These are phyloP conservation scores for Kurtzmaniella natalensis DNA, from an alignment of 1,139 yeast species.

Conservation along the genomic window DNA sequence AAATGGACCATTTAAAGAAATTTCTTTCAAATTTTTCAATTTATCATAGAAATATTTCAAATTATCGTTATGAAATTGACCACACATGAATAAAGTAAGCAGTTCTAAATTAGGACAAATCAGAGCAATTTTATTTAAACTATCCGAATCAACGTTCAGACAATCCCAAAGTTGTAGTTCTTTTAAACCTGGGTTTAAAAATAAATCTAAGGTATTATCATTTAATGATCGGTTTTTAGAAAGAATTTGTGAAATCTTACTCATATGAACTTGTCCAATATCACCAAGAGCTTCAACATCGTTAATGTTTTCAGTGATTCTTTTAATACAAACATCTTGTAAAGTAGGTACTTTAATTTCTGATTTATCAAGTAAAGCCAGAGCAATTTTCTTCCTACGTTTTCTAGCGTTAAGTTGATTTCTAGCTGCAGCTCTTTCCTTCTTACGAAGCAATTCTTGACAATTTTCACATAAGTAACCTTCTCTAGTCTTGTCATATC, in stretches of 20 bases:
- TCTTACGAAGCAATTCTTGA: conserved; percentile 39
- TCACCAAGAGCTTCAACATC: conserved; percentile 78
- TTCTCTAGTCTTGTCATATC: conserved; percentile 41
- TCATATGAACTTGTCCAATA: conserved; percentile 62
- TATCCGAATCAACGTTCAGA: conserved; percentile 65
- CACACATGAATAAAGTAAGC: conserved; percentile 84
- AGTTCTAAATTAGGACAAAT: conserved; percentile 70
- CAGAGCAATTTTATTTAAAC: conserved; percentile 68
- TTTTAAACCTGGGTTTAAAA: conserved; percentile 56
- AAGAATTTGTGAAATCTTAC: conserved; percentile 67
- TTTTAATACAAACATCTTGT: conserved; percentile 75
- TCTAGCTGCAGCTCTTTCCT: conserved; percentile 43
- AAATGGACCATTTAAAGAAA: conserved; percentile 83
- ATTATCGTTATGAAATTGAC: conserved; percentile 79
- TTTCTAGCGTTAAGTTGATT: conserved; percentile 63
- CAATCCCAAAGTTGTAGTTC: conserved; percentile 86
- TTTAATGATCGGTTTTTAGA: conserved; percentile 77
- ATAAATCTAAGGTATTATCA: conserved; percentile 65
- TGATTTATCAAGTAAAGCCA: conserved; percentile 72
- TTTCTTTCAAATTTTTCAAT: conserved; percentile 45
- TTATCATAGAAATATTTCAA: conserved; percentile 59
- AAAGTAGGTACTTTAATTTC: conserved; percentile 61
- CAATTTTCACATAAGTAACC: conserved; percentile 71
- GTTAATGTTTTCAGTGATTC: conserved; percentile 68
- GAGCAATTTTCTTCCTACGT: conserved; percentile 74